Percentiles rank a stretch among this genome's conserved stretches.
Evolutionary conservation across 768 basidiomycete species (phyloP).

Genomic region (Pleurotus djamor): DNA sequence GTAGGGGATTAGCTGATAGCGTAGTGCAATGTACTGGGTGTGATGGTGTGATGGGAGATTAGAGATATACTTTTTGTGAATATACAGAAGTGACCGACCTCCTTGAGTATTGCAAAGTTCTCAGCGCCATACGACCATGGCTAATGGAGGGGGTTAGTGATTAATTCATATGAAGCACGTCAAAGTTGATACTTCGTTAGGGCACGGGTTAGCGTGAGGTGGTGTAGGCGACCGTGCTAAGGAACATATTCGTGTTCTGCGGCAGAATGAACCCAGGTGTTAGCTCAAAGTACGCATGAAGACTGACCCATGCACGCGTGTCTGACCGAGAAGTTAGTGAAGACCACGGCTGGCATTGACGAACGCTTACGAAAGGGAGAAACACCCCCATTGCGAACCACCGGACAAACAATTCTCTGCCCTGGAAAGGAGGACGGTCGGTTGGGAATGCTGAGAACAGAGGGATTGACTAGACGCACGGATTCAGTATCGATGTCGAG

Average conservation of each 20-base stretch:
- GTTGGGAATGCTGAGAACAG: neutral
- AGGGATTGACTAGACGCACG: conserved; percentile 11
- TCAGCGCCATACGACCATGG: conserved; percentile 35
- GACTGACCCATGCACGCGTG: conserved; percentile 26
- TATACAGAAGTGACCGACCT: conserved; percentile 12
- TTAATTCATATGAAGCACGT: neutral
- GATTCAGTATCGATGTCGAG: conserved; percentile 24
- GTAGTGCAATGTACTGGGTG: conserved; percentile 28
- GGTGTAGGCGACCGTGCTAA: conserved; percentile 17
- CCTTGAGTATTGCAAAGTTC: conserved; percentile 31
- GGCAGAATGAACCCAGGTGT: neutral
- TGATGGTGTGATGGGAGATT: neutral
- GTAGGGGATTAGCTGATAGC: conserved; percentile 32
- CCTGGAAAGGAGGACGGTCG: conserved; percentile 13
- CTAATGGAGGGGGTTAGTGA: conserved; percentile 8
- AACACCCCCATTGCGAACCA: conserved; percentile 35
- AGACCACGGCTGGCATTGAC: neutral
- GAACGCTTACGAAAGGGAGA: conserved; percentile 28
- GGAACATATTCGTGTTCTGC: conserved; percentile 24
- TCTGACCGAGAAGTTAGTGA: conserved; percentile 12
- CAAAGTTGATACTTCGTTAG: conserved; percentile 23
- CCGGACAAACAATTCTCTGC: conserved; percentile 28
- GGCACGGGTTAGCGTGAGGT: conserved; percentile 27
- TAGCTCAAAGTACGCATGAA: neutral
- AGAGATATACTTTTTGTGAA: neutral